These are phyloP conservation scores for Bruguiera sexangula DNA, from an alignment of 345 rosid genomes.

Conservation along the genomic window DNA sequence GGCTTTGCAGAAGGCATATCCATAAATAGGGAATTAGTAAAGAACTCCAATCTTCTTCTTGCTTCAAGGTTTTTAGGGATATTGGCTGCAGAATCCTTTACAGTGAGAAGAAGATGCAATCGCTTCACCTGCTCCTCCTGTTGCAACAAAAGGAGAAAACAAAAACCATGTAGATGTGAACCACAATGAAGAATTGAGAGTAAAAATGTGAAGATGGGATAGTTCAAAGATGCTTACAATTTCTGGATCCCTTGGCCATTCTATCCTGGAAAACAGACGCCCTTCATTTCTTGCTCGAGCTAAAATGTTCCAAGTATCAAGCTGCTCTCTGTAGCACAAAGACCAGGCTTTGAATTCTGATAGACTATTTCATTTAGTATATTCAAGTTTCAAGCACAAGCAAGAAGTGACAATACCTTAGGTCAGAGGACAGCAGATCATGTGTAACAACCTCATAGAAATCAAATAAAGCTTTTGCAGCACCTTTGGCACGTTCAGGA, in stretches of 20 bases:
- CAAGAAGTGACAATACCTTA: conserved; percentile 49
- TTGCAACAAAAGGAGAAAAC: conserved; percentile 24
- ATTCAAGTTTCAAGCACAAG: not conserved
- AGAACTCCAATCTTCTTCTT: conserved; percentile 89
- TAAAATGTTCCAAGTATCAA: conserved; percentile 93
- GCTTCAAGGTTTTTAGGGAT: conserved; percentile 98
- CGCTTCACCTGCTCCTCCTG: conserved; percentile 96
- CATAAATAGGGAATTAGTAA: conserved; percentile 90
- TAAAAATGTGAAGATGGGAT: conserved; percentile 5
- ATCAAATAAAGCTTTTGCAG: conserved; percentile 75
- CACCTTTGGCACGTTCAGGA: conserved; percentile 75
- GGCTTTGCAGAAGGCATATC: conserved; percentile 88
- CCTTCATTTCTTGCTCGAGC: conserved; percentile 83
- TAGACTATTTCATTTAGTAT: not conserved
- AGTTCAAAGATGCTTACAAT: conserved; percentile 48
- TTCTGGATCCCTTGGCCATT: conserved; percentile 95
- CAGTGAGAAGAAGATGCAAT: conserved; percentile 91
- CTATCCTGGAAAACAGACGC: conserved; percentile 75
- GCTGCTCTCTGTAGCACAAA: conserved; percentile 66
- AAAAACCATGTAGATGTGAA: conserved; percentile 16
- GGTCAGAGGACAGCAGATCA: conserved; percentile 74
- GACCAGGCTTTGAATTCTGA: conserved; percentile 1
- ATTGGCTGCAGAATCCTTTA: conserved; percentile 88
- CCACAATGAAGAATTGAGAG: conserved; percentile 1
- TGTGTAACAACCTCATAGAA: conserved; percentile 87